Percentiles rank a stretch among this genome's conserved stretches.
These are phyloP conservation scores for Pyrus bretschneideri DNA, from an alignment of 306 rosid genomes.

Conservation along the genomic window DNA sequence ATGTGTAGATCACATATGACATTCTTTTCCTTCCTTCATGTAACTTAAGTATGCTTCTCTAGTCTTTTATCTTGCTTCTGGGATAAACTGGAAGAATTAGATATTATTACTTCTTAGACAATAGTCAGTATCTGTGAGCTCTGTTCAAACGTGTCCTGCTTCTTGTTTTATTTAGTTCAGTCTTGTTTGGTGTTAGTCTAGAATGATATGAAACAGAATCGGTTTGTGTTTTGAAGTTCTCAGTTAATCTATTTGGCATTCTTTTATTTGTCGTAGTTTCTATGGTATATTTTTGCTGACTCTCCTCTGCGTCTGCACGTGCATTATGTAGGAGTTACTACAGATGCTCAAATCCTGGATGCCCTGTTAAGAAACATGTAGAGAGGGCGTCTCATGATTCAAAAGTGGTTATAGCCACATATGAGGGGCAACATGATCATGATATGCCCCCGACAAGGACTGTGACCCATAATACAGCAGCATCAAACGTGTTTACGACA, in stretches of 20 bases:
- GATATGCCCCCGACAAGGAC: conserved; percentile 46
- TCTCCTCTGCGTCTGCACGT: conserved; percentile 14
- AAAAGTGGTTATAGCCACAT: conserved; percentile 63
- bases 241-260: neutral
- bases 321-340: conserved; percentile 71
- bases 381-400: conserved; percentile 73
- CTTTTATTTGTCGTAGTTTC: neutral
- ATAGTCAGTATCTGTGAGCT: neutral
- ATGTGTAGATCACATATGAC: neutral
- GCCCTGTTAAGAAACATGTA: conserved; percentile 83
- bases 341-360: conserved; percentile 82
- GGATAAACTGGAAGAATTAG: neutral
- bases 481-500: conserved; percentile 16
- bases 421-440: conserved; percentile 83
- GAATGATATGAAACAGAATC: neutral
- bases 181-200: neutral
- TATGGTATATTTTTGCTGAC: conserved; percentile 8
- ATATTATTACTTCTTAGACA: neutral
- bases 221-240: neutral
- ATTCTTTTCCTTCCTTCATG: neutral
- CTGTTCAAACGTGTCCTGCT: neutral
- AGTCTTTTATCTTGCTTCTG: neutral
- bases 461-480: conserved; percentile 38
- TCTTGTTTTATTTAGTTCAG: neutral
- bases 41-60: neutral